phyloP scores from a whole-genome alignment of 345 rosid genomes.

The Citrus sp. region DNA sequence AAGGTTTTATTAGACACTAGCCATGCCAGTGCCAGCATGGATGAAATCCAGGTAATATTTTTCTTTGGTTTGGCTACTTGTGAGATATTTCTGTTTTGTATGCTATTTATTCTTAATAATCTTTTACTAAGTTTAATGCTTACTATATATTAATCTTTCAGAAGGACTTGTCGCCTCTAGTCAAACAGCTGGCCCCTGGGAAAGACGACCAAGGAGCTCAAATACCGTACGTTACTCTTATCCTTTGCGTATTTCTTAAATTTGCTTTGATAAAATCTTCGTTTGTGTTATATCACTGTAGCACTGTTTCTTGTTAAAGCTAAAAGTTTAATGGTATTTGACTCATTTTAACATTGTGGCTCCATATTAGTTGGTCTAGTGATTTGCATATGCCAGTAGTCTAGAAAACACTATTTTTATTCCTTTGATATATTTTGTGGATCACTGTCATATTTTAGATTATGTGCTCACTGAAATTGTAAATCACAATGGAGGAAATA shows the following conservation, averaged over 20 bases:
- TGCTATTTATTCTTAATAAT: conserved; percentile 9
- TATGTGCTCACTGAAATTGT: not conserved
- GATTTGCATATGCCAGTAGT: not conserved
- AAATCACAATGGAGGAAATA: not conserved
- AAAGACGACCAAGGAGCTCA: conserved; percentile 46
- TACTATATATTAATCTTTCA: conserved; percentile 21
- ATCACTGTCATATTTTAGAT: not conserved
- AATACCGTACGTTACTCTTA: conserved; percentile 67
- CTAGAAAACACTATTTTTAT: not conserved
- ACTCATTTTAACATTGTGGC: not conserved
- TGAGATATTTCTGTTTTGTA: conserved; percentile 10
- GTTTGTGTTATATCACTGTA: not conserved
- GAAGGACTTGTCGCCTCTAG: conserved; percentile 84
- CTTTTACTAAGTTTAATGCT: not conserved
- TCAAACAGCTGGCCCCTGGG: conserved; percentile 73
- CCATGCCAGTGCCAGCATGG: conserved; percentile 57
- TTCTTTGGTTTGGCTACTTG: not conserved
- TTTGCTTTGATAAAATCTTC: not conserved
- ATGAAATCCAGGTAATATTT: conserved; percentile 70
- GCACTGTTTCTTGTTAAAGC: not conserved
- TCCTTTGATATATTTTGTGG: not conserved
- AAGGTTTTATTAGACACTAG: conserved; percentile 68
- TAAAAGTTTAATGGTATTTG: not conserved
- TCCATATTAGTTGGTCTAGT: not conserved
- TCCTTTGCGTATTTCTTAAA: conserved; percentile 1